phyloP scores from a whole-genome alignment of 768 basidiomycete species.

The Sistotremastrum niveocremeum region DNA sequence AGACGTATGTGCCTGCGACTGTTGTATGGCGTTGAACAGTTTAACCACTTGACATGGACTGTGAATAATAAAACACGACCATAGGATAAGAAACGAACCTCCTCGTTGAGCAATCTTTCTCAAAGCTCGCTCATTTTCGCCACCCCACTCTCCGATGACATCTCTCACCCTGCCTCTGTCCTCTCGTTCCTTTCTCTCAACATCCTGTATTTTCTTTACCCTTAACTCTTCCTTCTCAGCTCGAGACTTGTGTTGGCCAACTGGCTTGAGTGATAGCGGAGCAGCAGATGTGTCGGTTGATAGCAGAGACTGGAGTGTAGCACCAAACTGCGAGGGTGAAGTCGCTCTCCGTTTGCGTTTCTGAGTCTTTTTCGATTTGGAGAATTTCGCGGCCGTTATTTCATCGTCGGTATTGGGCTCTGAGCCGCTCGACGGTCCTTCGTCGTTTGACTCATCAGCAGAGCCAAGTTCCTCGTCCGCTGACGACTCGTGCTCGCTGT shows the following conservation, averaged over 20 bases:
- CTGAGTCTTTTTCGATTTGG: slow-evolving; percentile 65
- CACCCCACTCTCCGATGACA: slow-evolving; percentile 81
- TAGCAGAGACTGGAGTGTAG: slow-evolving; percentile 58
- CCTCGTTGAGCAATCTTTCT: slow-evolving; percentile 92
- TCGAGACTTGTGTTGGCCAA: slow-evolving; percentile 50
- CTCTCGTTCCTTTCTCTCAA: slow-evolving; percentile 60
- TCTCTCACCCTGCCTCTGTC: slow-evolving; percentile 54
- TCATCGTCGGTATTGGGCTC: slow-evolving; percentile 47
- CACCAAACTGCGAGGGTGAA: slow-evolving; percentile 58
- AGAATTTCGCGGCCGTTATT: slow-evolving; percentile 35
- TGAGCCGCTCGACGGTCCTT: too few relatives aligned
- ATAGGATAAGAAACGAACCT: slow-evolving; percentile 25
- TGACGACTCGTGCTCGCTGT: too few relatives aligned
- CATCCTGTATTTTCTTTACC: slow-evolving; percentile 56
- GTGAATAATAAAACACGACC: slow-evolving; percentile 11
- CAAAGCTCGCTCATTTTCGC: slow-evolving; percentile 66
- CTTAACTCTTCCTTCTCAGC: slow-evolving; percentile 63
- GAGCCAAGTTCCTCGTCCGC: too few relatives aligned
- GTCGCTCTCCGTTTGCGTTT: slow-evolving; percentile 80
- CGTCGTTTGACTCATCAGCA: too few relatives aligned
- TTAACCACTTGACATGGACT: slow-evolving; percentile 46
- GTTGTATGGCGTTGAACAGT: slow-evolving; percentile 77
- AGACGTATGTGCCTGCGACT: slow-evolving; percentile 49
- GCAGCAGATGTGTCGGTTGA: slow-evolving; percentile 51
- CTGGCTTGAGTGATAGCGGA: slow-evolving; percentile 72